Base-by-base conservation (phyloP, 139 green algal species). In the Chlorella vulgaris region DNA sequence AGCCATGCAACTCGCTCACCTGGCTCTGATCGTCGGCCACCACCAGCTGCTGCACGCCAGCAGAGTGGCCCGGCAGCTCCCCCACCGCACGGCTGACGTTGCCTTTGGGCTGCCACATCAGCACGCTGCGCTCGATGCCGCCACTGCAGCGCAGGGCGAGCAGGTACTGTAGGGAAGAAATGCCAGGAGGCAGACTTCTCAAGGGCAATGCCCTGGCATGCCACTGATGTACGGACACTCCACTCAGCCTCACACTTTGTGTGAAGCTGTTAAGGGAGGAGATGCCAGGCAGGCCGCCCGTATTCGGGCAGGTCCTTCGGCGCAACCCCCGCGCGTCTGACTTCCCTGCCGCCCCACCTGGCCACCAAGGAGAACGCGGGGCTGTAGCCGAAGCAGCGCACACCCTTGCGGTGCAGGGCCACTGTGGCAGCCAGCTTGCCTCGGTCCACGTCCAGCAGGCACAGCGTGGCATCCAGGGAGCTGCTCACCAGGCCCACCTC, bases 311-410 rank as follows among this genome's bases (percentile, higher is more conserved):
- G n/a, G n/a, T n/a, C 65, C 38, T 21, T 19, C 33, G 22, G 7
- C 5, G 1, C 6, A 28, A 40, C 26, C 42, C 40, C 47, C 8
- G n/a, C 10, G 35, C 65, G 15, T 51, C 29, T 22, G 26, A 31
- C 39, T 35, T 15, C 2, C 24, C 7, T 31, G 0, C 40, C 10
- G 15, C 13, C 77, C 33, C 77, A 83, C 77, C 77, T 92, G 3
- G 89, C 93, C 77, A 95, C 92, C 68, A 94, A 81, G 35, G 87
- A 92, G 85, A 94, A 97, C n/a, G 91, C 89, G 35, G 73, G 84
- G 76, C 91, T 95, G 88, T 92, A 94, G 13, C 90, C 88, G 71
- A 96, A 94, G 77, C 58, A 84, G 81, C 93, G 88, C 39, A 97
- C 91, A 7, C 85, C 89, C 78, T 92, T 92, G 24, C 26, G 35